A percentile compares a stretch with the other conserved stretches of the same genome.
phyloP scores from a whole-genome alignment of 306 rosid species.

The Vicia sativa region DNA sequence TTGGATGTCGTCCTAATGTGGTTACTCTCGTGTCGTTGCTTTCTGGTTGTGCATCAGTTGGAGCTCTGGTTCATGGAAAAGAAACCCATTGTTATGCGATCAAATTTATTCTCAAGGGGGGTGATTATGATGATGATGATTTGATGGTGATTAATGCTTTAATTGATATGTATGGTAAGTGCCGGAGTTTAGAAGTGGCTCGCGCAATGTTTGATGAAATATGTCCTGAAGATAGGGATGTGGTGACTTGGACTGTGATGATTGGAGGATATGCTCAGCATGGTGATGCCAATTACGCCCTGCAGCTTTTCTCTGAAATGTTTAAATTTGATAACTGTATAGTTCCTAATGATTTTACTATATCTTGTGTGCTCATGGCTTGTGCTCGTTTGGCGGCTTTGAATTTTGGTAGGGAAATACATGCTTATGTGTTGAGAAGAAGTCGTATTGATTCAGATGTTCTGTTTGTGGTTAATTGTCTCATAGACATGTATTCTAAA shows the following conservation, averaged over 20 bases:
- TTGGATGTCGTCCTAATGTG: conserved; percentile 63
- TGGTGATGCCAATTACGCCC: conserved; percentile 79
- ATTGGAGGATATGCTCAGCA: conserved; percentile 93
- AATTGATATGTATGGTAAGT: conserved; percentile 89
- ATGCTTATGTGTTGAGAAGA: conserved; percentile 67
- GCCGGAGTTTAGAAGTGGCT: conserved; percentile 56
- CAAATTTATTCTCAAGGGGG: conserved; percentile 52
- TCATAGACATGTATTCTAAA: conserved; percentile 84
- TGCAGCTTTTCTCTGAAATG: conserved; percentile 72
- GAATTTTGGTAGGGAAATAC: conserved; percentile 69
- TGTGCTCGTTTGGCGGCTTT: conserved; percentile 81
- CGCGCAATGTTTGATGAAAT: conserved; percentile 59
- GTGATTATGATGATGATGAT: conserved; percentile 59
- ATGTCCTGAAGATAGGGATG: conserved; percentile 55
- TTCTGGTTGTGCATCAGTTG: conserved; percentile 79
- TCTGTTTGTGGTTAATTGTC: conserved; percentile 74
- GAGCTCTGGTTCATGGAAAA: conserved; percentile 70
- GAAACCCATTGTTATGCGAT: conserved; percentile 76
- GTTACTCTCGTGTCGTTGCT: conserved; percentile 79
- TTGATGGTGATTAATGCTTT: conserved; percentile 75
- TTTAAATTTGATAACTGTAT: conserved; percentile 44
- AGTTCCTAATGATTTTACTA: conserved; percentile 81
- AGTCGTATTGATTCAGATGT: conserved; percentile 49
- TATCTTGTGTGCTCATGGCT: conserved; percentile 83
- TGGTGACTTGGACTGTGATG: conserved; percentile 89